Evolutionary conservation across 1,284 basidiomycete species (phyloP).

Genomic region (Abortiporus biennis): DNA sequence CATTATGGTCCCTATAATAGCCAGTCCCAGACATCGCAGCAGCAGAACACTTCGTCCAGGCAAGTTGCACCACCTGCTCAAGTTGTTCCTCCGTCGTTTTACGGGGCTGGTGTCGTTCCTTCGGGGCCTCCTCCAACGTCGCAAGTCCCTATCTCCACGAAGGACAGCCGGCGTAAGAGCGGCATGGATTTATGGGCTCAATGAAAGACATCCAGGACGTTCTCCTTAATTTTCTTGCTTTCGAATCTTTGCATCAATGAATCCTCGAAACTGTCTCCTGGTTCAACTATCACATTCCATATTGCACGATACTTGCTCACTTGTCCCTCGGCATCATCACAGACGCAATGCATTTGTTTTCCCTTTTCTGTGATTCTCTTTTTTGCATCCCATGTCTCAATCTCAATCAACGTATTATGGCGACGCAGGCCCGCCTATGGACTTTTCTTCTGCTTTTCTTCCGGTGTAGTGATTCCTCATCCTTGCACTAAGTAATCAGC

Average conservation of each 20-base stretch:
- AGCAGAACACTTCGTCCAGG: constrained; percentile 21
- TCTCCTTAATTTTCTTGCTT: constrained; percentile 18
- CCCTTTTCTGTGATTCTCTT: too few relatives aligned
- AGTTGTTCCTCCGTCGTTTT: constrained; percentile 56
- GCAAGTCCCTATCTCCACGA: constrained; percentile 31
- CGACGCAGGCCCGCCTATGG: constrained; percentile 9
- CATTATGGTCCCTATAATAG: constrained; percentile 53
- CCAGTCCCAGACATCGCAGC: constrained; percentile 29
- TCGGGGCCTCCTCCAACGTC: constrained; percentile 33
- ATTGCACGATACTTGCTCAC: too few relatives aligned
- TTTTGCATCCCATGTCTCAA: too few relatives aligned
- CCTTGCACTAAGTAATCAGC: not conserved
- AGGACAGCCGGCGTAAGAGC: constrained; percentile 58
- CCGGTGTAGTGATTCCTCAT: constrained; percentile 5
- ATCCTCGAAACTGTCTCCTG: too few relatives aligned
- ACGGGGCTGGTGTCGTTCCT: constrained; percentile 54
- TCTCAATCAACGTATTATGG: too few relatives aligned
- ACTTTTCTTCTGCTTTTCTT: constrained; percentile 8
- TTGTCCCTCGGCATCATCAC: too few relatives aligned
- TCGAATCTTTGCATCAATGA: too few relatives aligned
- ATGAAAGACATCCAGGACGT: constrained; percentile 30
- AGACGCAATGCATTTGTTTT: too few relatives aligned
- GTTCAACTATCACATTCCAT: too few relatives aligned
- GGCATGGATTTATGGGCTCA: constrained; percentile 75
- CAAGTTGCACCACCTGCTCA: constrained; percentile 45